phyloP scores from a whole-genome alignment of 306 rosid species.

The Pyrus pyrifolia region DNA sequence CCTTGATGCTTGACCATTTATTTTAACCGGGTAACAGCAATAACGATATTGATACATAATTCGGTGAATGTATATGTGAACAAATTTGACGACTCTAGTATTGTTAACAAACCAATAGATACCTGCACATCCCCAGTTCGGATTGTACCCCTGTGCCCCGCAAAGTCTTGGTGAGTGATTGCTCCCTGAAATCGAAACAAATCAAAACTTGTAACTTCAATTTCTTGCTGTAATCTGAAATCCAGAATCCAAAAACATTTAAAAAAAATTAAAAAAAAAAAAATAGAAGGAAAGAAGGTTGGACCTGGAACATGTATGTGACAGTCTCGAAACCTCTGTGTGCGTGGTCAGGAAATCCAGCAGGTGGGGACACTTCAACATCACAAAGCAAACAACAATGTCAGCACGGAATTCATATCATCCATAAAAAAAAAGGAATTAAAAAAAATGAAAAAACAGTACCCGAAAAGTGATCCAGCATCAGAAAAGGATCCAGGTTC shows the following conservation, averaged over 20 bases:
- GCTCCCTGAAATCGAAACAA: constrained; percentile 53
- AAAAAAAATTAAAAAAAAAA: too few relatives aligned
- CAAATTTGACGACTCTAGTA: background rate
- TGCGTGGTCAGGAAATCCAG: constrained; percentile 98
- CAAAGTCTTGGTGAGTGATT: constrained; percentile 92
- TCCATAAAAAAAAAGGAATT: background rate
- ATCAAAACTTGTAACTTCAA: background rate
- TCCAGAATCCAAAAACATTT: background rate
- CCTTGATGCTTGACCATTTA: background rate
- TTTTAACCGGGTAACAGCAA: background rate
- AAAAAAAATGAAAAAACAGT: background rate
- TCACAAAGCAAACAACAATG: background rate
- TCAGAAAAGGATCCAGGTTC: constrained; percentile 53
- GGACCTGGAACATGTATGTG: constrained; percentile 97
- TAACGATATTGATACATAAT: background rate
- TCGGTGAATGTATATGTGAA: background rate
- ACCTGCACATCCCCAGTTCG: constrained; percentile 88
- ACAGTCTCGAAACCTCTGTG: constrained; percentile 99
- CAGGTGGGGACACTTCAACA: constrained; percentile 61
- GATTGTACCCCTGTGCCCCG: constrained; percentile 91
- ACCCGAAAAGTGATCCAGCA: constrained; percentile 55
- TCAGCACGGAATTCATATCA: background rate
- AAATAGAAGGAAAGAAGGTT: too few relatives aligned
- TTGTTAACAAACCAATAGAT: background rate
- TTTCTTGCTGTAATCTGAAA: background rate